Evolutionary conservation across 352 stramenopile genomes (phyloP).

Genomic region (Globisporangium solare): DNA sequence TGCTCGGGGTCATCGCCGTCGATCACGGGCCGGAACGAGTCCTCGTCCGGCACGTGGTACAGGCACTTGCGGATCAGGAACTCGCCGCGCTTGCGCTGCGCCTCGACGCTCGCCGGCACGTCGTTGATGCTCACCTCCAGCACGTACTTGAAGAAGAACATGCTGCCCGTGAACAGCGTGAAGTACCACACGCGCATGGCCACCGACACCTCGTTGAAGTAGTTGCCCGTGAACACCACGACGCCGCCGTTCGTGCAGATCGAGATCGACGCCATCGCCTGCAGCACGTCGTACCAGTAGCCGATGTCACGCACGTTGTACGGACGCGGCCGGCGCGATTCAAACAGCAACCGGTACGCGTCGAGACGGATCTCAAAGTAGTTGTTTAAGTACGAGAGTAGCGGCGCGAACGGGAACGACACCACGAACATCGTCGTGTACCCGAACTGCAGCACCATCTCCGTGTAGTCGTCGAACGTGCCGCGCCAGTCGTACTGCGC

Average conservation of each 20-base stretch:
- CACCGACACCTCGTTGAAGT: slow-evolving; percentile 55
- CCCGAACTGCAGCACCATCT: slow-evolving; percentile 89
- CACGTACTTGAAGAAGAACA: slow-evolving; percentile 85
- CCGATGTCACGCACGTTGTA: slow-evolving; percentile 84
- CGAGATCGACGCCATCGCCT: slow-evolving; percentile 86
- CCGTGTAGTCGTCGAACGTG: slow-evolving; percentile 92
- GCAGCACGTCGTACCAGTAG: slow-evolving; percentile 90
- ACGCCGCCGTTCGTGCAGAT: slow-evolving; percentile 92
- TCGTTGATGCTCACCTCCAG: slow-evolving; percentile 75
- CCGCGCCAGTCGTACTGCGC: slow-evolving; percentile 78
- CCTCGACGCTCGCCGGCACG: slow-evolving; percentile 59
- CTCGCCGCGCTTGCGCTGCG: slow-evolving; percentile 71
- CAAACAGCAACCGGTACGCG: slow-evolving; percentile 78
- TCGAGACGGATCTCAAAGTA: slow-evolving; percentile 91
- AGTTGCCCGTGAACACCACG: slow-evolving; percentile 90
- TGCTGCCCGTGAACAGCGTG: slow-evolving; percentile 65
- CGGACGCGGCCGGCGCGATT: slow-evolving; percentile 78
- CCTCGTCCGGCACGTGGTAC: slow-evolving; percentile 77
- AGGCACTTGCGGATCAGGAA: slow-evolving; percentile 88
- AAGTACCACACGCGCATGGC: slow-evolving; percentile 73
- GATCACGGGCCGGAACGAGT: slow-evolving; percentile 26
- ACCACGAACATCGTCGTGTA: slow-evolving; percentile 90
- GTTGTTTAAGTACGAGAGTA: slow-evolving; percentile 92
- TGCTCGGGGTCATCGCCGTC: slow-evolving; percentile 27
- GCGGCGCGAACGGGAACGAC: slow-evolving; percentile 90